Evolutionary conservation across 78 protist genomes (phyloP).

Genomic region (Bigelowiella natans): DNA sequence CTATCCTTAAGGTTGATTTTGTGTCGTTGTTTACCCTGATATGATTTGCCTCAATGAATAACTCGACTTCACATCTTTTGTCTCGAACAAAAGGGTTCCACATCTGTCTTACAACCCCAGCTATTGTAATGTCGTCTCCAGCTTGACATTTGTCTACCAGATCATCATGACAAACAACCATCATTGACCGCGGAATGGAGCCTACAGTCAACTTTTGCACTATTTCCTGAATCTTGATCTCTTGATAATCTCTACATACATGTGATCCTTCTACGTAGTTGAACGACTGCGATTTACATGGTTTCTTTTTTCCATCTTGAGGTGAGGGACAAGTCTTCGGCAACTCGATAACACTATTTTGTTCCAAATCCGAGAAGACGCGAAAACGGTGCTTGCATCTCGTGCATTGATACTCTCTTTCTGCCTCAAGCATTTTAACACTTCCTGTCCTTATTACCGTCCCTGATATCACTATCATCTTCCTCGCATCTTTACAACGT

Average conservation of each 20-base stretch:
- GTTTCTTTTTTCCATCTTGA: too few species aligned
- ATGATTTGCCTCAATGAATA: not conserved
- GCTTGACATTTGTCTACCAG: not conserved
- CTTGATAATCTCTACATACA: conserved; percentile 6
- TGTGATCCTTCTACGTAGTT: not conserved
- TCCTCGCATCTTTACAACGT: too few species aligned
- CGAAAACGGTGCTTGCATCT: too few species aligned
- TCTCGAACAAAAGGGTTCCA: not conserved
- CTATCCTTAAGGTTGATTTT: too few species aligned
- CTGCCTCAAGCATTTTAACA: too few species aligned
- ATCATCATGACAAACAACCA: not conserved
- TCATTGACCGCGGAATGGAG: not conserved
- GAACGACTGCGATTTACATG: not conserved
- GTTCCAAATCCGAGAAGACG: too few species aligned
- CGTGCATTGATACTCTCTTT: too few species aligned
- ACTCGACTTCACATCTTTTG: not conserved
- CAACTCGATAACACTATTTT: too few species aligned
- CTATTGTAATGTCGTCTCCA: not conserved
- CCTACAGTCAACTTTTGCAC: not conserved
- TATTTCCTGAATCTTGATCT: not conserved
- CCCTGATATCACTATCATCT: too few species aligned
- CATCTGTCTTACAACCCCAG: not conserved
- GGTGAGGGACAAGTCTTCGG: too few species aligned
- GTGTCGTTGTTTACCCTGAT: not conserved
- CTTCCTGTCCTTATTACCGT: too few species aligned